Conservation (phyloP, 202 grass and related monocot species). For the Sporobolus alterniflorus region DNA sequence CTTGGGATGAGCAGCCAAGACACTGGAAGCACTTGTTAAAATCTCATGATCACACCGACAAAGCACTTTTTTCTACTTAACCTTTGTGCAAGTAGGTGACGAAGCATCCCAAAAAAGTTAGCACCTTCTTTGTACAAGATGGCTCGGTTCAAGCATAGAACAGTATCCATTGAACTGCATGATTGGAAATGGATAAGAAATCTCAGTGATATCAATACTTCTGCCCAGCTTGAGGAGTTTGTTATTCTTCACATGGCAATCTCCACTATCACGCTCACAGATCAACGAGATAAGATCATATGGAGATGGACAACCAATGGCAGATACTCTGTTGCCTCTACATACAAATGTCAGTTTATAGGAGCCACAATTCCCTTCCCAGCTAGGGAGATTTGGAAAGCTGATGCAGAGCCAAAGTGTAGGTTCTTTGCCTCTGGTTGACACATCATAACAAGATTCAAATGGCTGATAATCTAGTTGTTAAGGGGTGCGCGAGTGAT, state of each 20-base stretch:
- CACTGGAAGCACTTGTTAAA: no score
- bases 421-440: no score
- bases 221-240: neutral
- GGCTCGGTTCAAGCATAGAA: no score
- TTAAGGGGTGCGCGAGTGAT: neutral
- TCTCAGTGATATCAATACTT: neutral
- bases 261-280: rapidly evolving
- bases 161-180: no score
- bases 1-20: no score
- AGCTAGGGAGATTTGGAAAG: neutral
- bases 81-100: no score
- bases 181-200: neutral
- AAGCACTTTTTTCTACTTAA: no score
- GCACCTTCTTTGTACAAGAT: no score
- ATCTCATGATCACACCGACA: no score
- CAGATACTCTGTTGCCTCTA: neutral
- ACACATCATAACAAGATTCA: no score
- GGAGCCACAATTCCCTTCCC: no score
- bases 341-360: neutral
- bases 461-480: neutral
- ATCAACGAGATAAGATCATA: neutral
- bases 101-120: no score
- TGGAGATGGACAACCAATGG: neutral
- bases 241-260: neutral
- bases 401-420: neutral